phyloP scores from a whole-genome alignment of 2,329 filamentous ascomycete genomes.

The Alternaria sp. region DNA sequence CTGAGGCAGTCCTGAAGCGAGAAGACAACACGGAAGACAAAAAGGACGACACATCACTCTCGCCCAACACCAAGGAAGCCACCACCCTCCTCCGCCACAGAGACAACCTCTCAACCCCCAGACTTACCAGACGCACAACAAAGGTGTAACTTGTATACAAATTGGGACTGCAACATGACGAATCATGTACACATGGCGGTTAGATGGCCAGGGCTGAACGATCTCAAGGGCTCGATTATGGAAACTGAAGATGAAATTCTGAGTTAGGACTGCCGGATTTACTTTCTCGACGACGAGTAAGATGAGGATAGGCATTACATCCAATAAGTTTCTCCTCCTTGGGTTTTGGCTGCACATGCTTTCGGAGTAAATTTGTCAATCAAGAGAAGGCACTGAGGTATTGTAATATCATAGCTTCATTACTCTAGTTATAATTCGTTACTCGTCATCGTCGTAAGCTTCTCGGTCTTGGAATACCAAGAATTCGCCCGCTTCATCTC shows the following conservation, averaged over 20 bases:
- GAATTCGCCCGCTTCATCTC: slow-evolving; percentile 66
- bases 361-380: neutral
- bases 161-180: neutral
- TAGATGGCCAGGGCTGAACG: neutral
- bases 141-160: no score
- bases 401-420: neutral
- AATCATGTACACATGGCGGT: neutral
- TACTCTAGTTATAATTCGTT: neutral
- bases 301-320: neutral
- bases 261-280: neutral
- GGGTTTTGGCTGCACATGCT: neutral
- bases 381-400: neutral
- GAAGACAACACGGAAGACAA: neutral
- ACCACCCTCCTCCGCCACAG: neutral
- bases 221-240: neutral
- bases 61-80: neutral
- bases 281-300: no score
- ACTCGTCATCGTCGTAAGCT: slow-evolving; percentile 66
- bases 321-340: neutral
- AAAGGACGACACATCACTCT: neutral
- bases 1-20: neutral
- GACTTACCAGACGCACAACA: no score
- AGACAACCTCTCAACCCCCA: neutral
- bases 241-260: neutral
- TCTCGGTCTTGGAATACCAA: slow-evolving; percentile 83